A percentile compares a stretch with the other conserved stretches of the same genome.
phyloP scores from a whole-genome alignment of 1,139 yeast species.

The Hemisphaericaspora xylanilytica region DNA sequence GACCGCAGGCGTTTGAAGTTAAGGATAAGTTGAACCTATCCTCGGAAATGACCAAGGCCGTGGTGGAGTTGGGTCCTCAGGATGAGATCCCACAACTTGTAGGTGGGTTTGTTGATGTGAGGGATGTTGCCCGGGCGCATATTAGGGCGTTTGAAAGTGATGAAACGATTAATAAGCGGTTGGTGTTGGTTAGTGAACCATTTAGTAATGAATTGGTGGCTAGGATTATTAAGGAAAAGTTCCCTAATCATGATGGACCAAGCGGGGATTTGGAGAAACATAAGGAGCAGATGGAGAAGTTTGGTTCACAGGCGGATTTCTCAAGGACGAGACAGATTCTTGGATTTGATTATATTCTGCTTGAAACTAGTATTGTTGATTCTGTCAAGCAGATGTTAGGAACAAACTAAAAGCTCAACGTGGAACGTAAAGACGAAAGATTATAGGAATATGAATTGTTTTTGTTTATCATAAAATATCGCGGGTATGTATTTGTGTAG shows the following conservation, averaged over 20 bases:
- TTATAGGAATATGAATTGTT: no score
- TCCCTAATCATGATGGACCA: constrained; percentile 10
- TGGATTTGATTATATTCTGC: constrained; percentile 35
- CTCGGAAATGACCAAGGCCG: constrained; percentile 27
- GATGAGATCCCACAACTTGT: constrained; percentile 12
- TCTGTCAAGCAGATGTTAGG: constrained; percentile 42
- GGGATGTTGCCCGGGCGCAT: constrained; percentile 55
- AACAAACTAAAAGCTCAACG: no score
- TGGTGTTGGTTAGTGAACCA: constrained; percentile 22
- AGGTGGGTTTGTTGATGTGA: constrained; percentile 44
- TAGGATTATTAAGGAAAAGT: constrained; percentile 27
- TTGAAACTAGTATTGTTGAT: constrained; percentile 41
- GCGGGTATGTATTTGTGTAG: no score
- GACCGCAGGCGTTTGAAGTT: constrained; percentile 39
- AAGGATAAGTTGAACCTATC: constrained; percentile 42
- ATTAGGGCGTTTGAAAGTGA: constrained; percentile 37
- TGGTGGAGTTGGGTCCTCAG: constrained; percentile 16
- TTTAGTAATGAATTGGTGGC: constrained; percentile 30
- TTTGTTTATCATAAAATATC: no score
- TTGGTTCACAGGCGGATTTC: constrained; percentile 28
- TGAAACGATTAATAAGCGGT: constrained; percentile 22
- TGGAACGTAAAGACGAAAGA: no score
- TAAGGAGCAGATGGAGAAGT: constrained; percentile 10
- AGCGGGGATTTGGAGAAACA: constrained; percentile 18
- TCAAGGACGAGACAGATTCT: constrained; percentile 32